phyloP scores from a whole-genome alignment of 2,329 filamentous ascomycete genomes.

The Eutypa lata region DNA sequence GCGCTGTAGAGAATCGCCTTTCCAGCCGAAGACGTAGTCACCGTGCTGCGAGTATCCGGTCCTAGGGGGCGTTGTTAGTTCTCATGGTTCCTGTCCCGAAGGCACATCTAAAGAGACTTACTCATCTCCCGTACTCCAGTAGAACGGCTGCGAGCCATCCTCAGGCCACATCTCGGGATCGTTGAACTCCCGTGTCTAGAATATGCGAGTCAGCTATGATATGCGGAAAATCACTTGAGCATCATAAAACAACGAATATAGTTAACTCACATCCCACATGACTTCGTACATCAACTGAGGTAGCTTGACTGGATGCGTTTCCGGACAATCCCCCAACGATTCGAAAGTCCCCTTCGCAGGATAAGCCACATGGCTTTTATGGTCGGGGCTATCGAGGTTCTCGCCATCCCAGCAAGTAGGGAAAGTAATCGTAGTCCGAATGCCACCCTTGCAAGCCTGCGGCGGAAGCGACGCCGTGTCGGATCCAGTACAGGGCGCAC shows the following conservation, averaged over 20 bases:
- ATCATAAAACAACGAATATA: not conserved
- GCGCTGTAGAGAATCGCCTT: slow-evolving; percentile 31
- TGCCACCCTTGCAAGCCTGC: slow-evolving; percentile 44
- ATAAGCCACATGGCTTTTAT: slow-evolving; percentile 49
- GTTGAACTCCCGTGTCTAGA: slow-evolving; percentile 24
- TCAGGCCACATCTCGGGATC: slow-evolving; percentile 34
- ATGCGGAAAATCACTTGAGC: not conserved
- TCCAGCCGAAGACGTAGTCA: slow-evolving; percentile 40
- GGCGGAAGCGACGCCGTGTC: slow-evolving; percentile 49
- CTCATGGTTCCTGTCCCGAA: not conserved
- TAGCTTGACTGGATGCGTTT: slow-evolving; percentile 33
- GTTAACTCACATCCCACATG: slow-evolving; percentile 33
- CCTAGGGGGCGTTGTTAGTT: slow-evolving; percentile 10
- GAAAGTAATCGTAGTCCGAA: slow-evolving; percentile 50
- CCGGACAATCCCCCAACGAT: slow-evolving; percentile 33
- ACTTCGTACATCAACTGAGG: slow-evolving; percentile 38
- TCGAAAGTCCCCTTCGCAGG: slow-evolving; percentile 33
- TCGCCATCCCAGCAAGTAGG: slow-evolving; percentile 54
- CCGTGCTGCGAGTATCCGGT: slow-evolving; percentile 33
- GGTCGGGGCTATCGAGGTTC: slow-evolving; percentile 43
- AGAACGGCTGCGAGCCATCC: slow-evolving; percentile 33
- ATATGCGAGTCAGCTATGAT: not conserved
- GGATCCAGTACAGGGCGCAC: slow-evolving; percentile 25
- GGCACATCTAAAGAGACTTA: slow-evolving; percentile 6
- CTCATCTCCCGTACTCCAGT: slow-evolving; percentile 28